These are phyloP conservation scores for Backusella mclennaniae DNA, from an alignment of 192 early-diverging fungal genomes.

Conservation along the genomic window DNA sequence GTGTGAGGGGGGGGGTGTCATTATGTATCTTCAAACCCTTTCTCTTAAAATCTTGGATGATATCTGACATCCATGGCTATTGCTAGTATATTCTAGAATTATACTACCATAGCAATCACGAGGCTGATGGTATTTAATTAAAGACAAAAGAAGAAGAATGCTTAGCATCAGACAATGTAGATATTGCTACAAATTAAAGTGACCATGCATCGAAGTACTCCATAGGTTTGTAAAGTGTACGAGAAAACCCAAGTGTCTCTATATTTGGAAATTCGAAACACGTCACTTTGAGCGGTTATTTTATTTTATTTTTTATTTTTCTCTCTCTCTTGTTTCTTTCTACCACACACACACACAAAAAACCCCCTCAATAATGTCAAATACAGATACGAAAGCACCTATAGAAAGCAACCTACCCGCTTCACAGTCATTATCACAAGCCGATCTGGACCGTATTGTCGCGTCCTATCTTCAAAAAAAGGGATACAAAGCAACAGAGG, in stretches of 20 bases:
- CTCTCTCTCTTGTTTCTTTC: not conserved
- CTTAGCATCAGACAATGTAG: too few relatives aligned
- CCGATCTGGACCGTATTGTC: constrained; percentile 59
- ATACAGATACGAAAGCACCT: not conserved
- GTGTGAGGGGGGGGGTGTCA: too few relatives aligned
- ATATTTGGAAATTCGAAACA: not conserved
- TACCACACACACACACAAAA: not conserved
- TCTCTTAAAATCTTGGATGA: too few relatives aligned
- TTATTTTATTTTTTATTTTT: not conserved
- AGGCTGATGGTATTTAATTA: too few relatives aligned
- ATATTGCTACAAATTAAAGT: too few relatives aligned
- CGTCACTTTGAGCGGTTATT: not conserved
- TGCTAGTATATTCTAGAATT: too few relatives aligned
- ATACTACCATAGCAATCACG: too few relatives aligned
- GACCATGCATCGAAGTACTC: too few relatives aligned
- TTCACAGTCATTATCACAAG: constrained; percentile 9
- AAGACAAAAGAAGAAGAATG: too few relatives aligned
- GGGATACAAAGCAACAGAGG: constrained; percentile 68
- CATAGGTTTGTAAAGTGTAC: too few relatives aligned
- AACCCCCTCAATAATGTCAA: not conserved
- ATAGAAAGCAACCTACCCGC: not conserved
- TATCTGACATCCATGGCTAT: too few relatives aligned
- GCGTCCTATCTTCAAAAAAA: constrained; percentile 65
- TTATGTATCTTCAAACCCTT: too few relatives aligned
- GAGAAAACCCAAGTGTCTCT: not conserved